A percentile compares a stretch with the other conserved stretches of the same genome.
Conservation (phyloP, 345 rosid species). For the Boechera stricta region DNA sequence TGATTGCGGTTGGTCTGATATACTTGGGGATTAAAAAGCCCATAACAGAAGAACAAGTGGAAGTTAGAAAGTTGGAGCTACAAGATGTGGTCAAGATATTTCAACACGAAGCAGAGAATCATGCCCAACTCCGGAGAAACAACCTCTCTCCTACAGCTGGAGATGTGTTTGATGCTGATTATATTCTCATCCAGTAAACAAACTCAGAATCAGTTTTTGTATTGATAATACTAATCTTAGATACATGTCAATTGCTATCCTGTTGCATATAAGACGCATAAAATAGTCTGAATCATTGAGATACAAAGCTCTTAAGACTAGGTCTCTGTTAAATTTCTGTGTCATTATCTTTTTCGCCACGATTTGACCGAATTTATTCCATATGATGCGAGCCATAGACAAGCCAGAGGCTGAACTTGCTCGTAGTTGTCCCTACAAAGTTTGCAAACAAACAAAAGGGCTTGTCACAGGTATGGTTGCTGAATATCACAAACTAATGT, state of each 20-base stretch:
- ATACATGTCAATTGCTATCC: neutral
- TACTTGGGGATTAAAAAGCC: constrained; percentile 86
- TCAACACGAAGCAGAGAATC: constrained; percentile 98
- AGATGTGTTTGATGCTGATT: constrained; percentile 61
- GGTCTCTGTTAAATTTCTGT: neutral
- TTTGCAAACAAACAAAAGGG: neutral
- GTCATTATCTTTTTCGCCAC: neutral
- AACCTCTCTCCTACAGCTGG: constrained; percentile 85
- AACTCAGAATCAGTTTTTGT: neutral
- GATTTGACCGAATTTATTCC: neutral
- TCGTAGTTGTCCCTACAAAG: neutral
- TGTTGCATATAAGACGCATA: neutral
- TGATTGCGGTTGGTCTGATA: constrained; percentile 68
- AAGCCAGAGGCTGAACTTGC: neutral
- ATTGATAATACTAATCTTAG: constrained; percentile 9
- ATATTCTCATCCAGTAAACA: constrained; percentile 62
- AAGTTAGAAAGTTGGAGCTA: constrained; percentile 78
- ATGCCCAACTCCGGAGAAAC: constrained; percentile 77
- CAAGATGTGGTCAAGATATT: constrained; percentile 84
- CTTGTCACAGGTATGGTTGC: neutral
- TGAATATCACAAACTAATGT: neutral
- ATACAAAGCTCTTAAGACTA: neutral
- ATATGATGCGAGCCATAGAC: neutral
- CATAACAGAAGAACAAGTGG: constrained; percentile 62
- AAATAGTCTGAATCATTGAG: neutral